These are phyloP conservation scores for Cardiospermum halicacabum DNA, from an alignment of 345 rosid species.

Conservation along the genomic window DNA sequence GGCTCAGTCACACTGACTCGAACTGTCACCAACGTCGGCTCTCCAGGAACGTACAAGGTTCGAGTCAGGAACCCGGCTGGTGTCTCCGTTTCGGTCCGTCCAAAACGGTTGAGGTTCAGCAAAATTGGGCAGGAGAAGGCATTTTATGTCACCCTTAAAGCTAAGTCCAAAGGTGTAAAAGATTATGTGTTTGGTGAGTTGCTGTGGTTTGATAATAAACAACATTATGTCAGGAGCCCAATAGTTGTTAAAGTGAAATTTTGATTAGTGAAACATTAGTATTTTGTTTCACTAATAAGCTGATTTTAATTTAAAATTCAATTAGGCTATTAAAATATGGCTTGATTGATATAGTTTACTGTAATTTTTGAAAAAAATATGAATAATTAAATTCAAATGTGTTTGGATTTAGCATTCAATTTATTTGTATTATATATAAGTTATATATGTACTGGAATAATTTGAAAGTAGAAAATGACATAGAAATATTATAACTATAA, in stretches of 20 bases:
- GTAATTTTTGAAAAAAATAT: not conserved
- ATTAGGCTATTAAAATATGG: not conserved
- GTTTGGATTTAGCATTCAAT: too few species aligned
- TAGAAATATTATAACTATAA: constrained; percentile 6
- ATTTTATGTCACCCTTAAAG: constrained; percentile 41
- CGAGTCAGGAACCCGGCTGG: constrained; percentile 38
- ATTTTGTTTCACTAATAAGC: not conserved
- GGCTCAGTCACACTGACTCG: constrained; percentile 37
- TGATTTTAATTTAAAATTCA: not conserved
- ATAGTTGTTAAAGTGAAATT: constrained; percentile 42
- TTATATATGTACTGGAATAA: too few species aligned
- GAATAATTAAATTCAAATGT: too few species aligned
- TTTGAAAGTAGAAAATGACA: constrained; percentile 5
- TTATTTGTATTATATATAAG: too few species aligned
- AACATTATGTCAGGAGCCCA: constrained; percentile 70
- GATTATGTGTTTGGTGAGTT: constrained; percentile 54
- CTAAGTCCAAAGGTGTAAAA: constrained; percentile 16
- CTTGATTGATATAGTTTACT: not conserved
- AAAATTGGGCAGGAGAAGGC: constrained; percentile 54
- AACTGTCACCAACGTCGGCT: constrained; percentile 66
- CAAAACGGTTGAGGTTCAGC: constrained; percentile 40
- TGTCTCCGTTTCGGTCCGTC: constrained; percentile 44
- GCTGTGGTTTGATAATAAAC: constrained; percentile 63
- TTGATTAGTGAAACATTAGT: not conserved
- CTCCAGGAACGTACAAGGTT: constrained; percentile 49